These are phyloP conservation scores for Staphylotrichum longicolle DNA, from an alignment of 495 filamentous ascomycete species.

Conservation along the genomic window DNA sequence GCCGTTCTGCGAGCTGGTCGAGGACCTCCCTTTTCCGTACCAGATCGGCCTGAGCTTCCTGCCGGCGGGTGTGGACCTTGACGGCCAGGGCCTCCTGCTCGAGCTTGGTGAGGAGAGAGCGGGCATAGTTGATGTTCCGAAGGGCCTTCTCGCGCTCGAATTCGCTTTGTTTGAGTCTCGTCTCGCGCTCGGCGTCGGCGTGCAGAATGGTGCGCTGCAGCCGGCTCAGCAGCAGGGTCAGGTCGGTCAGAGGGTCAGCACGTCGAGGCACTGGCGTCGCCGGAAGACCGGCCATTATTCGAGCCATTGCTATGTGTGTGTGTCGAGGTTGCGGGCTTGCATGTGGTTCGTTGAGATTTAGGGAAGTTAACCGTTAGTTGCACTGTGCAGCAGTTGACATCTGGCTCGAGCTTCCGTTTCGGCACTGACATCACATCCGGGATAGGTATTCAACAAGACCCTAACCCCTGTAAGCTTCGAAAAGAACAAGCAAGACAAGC, in stretches of 20 bases:
- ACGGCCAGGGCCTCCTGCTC: constrained; percentile 68
- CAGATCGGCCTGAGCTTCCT: constrained; percentile 66
- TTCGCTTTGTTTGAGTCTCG: constrained; percentile 58
- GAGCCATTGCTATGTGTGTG: constrained; percentile 26
- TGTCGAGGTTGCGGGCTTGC: neutral
- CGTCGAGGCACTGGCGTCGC: constrained; percentile 14
- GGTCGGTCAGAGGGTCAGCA: constrained; percentile 48
- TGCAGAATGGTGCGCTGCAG: constrained; percentile 71
- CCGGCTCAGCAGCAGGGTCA: constrained; percentile 69
- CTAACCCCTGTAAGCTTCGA: constrained; percentile 18
- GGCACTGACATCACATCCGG: constrained; percentile 19
- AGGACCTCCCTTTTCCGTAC: constrained; percentile 59
- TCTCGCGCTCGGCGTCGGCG: constrained; percentile 58
- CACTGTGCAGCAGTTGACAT: constrained; percentile 18
- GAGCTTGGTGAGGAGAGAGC: constrained; percentile 67
- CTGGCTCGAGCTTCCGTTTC: constrained; percentile 19
- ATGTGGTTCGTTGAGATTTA: neutral
- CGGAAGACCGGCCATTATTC: constrained; percentile 27
- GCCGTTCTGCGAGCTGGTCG: constrained; percentile 57
- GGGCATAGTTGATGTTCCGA: constrained; percentile 79
- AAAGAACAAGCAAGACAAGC: no score
- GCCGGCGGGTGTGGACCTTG: constrained; percentile 62
- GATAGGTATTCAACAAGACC: constrained; percentile 18
- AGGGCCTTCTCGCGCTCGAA: constrained; percentile 67
- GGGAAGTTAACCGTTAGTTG: neutral